Conservation (phyloP, 805 yeast species). For the Kodamaea laetipori region DNA sequence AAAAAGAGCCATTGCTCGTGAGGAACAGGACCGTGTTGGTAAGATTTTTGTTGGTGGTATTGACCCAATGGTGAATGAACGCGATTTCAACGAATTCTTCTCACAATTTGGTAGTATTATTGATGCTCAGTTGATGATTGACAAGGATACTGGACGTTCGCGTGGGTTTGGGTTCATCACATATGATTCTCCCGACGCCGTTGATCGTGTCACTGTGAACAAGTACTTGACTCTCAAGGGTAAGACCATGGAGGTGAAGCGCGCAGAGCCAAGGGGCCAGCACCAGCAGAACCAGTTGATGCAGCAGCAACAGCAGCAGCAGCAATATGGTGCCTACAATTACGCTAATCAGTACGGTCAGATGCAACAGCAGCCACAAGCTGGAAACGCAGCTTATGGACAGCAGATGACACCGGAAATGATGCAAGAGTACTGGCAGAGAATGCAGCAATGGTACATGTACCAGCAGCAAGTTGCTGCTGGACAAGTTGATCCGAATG, state of each 20-base stretch:
- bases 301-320: slow-evolving; percentile 25
- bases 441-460: slow-evolving; percentile 67
- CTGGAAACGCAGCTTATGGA: slow-evolving; percentile 18
- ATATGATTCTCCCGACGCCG: slow-evolving; percentile 92
- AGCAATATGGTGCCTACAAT: slow-evolving; percentile 32
- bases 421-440: slow-evolving; percentile 65
- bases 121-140: slow-evolving; percentile 96
- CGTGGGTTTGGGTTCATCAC: slow-evolving; percentile 98
- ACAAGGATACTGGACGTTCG: slow-evolving; percentile 94
- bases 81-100: slow-evolving; percentile 84
- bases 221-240: slow-evolving; percentile 85
- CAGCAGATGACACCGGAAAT: slow-evolving; percentile 50
- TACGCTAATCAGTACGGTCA: slow-evolving; percentile 32
- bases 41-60: slow-evolving; percentile 97
- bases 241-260: slow-evolving; percentile 77
- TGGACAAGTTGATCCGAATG: slow-evolving; percentile 18
- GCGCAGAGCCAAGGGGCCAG: slow-evolving; percentile 81
- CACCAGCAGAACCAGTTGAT: slow-evolving; percentile 45
- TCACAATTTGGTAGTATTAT: slow-evolving; percentile 86
- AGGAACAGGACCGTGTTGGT: slow-evolving; percentile 95
- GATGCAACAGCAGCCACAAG: slow-evolving; percentile 19
- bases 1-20: slow-evolving; percentile 94
- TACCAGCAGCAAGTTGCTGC: slow-evolving; percentile 49
- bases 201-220: slow-evolving; percentile 81
- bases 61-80: slow-evolving; percentile 89